Evolutionary conservation across 1,284 basidiomycete species (phyloP).

Genomic region (Melampsora americana): DNA sequence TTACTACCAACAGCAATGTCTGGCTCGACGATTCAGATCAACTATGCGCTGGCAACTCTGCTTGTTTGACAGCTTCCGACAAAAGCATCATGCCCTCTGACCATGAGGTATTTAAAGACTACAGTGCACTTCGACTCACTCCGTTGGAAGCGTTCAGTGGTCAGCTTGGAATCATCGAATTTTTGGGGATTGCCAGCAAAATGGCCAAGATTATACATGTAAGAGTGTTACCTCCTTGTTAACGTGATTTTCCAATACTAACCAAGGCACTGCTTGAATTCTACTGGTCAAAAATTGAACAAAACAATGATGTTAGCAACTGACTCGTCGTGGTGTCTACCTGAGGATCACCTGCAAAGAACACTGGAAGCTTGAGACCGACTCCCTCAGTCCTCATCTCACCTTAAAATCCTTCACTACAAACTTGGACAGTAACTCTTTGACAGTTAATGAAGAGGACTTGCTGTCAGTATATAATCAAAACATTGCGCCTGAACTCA

Average conservation of each 20-base stretch:
- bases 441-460: background rate
- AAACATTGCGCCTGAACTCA: background rate
- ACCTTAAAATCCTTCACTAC: background rate
- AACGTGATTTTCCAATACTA: background rate
- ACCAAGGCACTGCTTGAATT: background rate
- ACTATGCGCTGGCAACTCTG: too few species aligned
- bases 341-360: background rate
- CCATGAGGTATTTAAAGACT: too few species aligned
- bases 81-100: too few species aligned
- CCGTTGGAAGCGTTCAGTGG: background rate
- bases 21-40: too few species aligned
- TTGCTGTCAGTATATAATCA: background rate
- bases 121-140: too few species aligned
- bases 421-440: background rate
- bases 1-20: too few species aligned
- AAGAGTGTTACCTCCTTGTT: background rate
- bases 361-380: background rate
- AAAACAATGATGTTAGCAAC: background rate
- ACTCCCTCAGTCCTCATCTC: background rate
- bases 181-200: background rate
- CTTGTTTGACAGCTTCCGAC: too few species aligned
- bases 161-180: background rate
- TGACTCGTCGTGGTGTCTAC: background rate
- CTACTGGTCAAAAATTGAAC: background rate
- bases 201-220: slow-evolving; percentile 1